These are phyloP conservation scores for Collybiopsis confluens DNA, from an alignment of 768 basidiomycete genomes.

Conservation along the genomic window DNA sequence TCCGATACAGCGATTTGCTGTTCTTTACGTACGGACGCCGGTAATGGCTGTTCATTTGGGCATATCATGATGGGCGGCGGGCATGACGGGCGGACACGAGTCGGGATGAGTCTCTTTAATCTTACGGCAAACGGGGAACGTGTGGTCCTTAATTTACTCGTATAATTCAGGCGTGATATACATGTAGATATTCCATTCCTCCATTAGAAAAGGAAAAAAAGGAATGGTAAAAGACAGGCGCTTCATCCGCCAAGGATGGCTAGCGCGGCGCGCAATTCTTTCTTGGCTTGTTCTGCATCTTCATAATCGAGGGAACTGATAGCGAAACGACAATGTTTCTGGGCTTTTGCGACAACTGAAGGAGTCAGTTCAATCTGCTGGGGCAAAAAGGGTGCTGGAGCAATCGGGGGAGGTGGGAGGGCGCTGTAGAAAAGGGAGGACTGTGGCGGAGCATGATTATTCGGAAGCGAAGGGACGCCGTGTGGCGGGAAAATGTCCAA, in stretches of 20 bases:
- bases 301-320: slow-evolving; percentile 96
- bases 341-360: slow-evolving; percentile 62
- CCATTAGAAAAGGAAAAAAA: no score
- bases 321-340: slow-evolving; percentile 91
- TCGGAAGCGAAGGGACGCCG: not conserved
- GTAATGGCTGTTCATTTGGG: no score
- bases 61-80: no score
- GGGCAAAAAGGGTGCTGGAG: slow-evolving; percentile 21
- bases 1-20: no score
- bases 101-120: not conserved
- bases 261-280: slow-evolving; percentile 77
- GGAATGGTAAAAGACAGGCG: no score
- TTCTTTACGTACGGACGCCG: no score
- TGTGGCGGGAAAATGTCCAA: slow-evolving; percentile 10
- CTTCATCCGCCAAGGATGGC: slow-evolving; percentile 52
- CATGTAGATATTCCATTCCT: no score
- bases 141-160: no score
- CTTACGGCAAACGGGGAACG: no score
- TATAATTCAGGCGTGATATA: no score
- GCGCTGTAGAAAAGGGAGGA: slow-evolving; percentile 16
- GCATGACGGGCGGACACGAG: no score
- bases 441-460: slow-evolving; percentile 20
- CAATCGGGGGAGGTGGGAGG: slow-evolving; percentile 16
- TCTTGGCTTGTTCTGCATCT: slow-evolving; percentile 80
- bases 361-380: slow-evolving; percentile 53